Evolutionary conservation across 116 monocot genomes (phyloP), one percentile per base, ranked within the genome.

Genomic region (Phalaenopsis hybrid): DNA sequence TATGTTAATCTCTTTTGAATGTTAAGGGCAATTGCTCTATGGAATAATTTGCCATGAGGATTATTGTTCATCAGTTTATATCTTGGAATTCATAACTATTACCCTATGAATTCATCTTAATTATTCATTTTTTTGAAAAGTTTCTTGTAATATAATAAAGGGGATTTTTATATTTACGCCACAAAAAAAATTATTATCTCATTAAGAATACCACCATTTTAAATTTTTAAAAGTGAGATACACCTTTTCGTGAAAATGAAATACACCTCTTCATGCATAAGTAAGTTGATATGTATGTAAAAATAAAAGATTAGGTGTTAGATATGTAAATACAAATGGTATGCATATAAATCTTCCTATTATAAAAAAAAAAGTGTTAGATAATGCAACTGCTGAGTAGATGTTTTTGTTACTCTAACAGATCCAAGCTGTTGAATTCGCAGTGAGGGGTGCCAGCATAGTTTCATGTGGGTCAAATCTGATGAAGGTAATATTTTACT

Each of bases 401-500:
- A 77, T 43, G 77, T 37, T 2, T 37, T 37, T 37, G 28, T 84
- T 18, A n/a, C 79, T 76, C 6, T 80, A 55, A 65, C 86, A 95
- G 95, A 86, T 95, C 67, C 89, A 95, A 83, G 86, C 92, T 73
- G 88, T 91, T 82, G 95, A 92, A 59, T 95, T 95, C 88, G 92
- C 95, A 68, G 95, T 89, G 20, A 90, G 84, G 73, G 95, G 95
- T 82, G 92, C 95, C 81, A 95, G 95, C 74, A 82, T 95, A 50
- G 95, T 95, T 85, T 95, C 95, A n/a, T 95, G 95, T 87, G 92
- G 89, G 78, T 92, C 88, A 57, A 92, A 89, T 44, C 81, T 92
- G 81, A 63, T 95, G 79, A 95, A 95, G 92, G 95, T 95, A 80
- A 37, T 25, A 5, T 70, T 44, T 83, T 3, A 9, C 77, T 77